A percentile compares a stretch with the other conserved stretches of the same genome.
phyloP scores from a whole-genome alignment of 768 basidiomycete genomes.

The Phlebiopsis gigantea region DNA sequence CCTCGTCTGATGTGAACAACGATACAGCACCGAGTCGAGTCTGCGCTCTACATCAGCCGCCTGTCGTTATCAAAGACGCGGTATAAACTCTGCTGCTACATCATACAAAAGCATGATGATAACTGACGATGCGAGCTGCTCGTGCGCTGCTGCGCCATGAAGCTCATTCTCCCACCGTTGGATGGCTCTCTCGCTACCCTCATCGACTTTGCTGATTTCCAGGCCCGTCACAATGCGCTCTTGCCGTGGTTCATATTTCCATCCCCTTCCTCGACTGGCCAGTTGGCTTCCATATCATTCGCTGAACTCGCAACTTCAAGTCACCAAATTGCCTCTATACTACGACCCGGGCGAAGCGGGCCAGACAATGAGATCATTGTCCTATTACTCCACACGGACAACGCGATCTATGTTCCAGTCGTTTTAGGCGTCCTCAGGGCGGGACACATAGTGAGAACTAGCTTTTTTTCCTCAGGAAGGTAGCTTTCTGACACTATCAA shows the following conservation, averaged over 20 bases:
- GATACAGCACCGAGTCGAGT: no score
- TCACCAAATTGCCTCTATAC: slow-evolving; percentile 2
- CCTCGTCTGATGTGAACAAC: no score
- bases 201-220: slow-evolving; percentile 8
- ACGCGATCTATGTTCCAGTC: not conserved
- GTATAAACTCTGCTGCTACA: no score
- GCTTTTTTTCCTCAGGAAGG: not conserved
- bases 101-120: no score
- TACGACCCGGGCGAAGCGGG: not conserved
- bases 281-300: not conserved
- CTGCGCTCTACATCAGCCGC: no score
- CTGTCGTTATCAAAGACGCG: no score
- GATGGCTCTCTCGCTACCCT: slow-evolving; percentile 7
- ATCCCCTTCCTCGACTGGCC: not conserved
- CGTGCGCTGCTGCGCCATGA: no score
- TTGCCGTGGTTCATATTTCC: not conserved
- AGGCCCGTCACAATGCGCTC: slow-evolving; percentile 3
- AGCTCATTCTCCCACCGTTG: not conserved
- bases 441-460: slow-evolving; percentile 5
- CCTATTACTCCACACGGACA: slow-evolving; percentile 5
- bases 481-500: not conserved
- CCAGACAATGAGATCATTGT: slow-evolving; percentile 4
- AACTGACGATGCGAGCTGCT: no score
- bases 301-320: not conserved
- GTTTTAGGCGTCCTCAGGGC: slow-evolving; percentile 3